Percentiles rank a stretch among this genome's conserved stretches.
Evolutionary conservation across 1,139 yeast species (phyloP).

Genomic region (Ogataea hybrid): DNA sequence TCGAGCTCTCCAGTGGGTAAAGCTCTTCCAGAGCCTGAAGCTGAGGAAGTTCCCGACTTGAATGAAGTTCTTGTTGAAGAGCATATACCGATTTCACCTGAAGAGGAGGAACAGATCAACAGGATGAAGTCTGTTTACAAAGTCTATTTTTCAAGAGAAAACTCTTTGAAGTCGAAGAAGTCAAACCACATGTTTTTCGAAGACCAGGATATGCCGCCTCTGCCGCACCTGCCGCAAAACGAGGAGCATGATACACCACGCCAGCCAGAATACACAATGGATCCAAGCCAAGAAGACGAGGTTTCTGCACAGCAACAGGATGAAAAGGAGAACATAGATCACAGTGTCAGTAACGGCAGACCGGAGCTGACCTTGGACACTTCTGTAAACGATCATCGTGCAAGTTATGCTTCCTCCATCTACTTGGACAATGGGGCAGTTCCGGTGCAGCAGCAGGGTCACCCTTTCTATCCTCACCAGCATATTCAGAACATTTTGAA

Average conservation of each 20-base stretch:
- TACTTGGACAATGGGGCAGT: slow-evolving; percentile 27
- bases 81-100: slow-evolving; percentile 37
- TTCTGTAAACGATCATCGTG: slow-evolving; percentile 20
- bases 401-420: slow-evolving; percentile 32
- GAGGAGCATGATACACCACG: not conserved
- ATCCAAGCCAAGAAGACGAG: not conserved
- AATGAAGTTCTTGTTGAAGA: slow-evolving; percentile 28
- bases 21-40: not conserved
- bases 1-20: not conserved
- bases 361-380: slow-evolving; percentile 17
- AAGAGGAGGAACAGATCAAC: slow-evolving; percentile 66
- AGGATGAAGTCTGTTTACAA: slow-evolving; percentile 77
- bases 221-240: slow-evolving; percentile 20
- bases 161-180: slow-evolving; percentile 35
- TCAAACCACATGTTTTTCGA: slow-evolving; percentile 16
- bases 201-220: slow-evolving; percentile 25
- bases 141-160: slow-evolving; percentile 67
- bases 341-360: not conserved
- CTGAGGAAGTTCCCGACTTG: slow-evolving; percentile 15
- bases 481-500: slow-evolving; percentile 31
- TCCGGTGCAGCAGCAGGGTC: slow-evolving; percentile 24
- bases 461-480: slow-evolving; percentile 33
- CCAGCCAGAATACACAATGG: not conserved
- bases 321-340: too few species aligned
- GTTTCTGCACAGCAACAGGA: not conserved